Evolutionary conservation across 768 basidiomycete species (phyloP).

Genomic region (Auricularia cornea): DNA sequence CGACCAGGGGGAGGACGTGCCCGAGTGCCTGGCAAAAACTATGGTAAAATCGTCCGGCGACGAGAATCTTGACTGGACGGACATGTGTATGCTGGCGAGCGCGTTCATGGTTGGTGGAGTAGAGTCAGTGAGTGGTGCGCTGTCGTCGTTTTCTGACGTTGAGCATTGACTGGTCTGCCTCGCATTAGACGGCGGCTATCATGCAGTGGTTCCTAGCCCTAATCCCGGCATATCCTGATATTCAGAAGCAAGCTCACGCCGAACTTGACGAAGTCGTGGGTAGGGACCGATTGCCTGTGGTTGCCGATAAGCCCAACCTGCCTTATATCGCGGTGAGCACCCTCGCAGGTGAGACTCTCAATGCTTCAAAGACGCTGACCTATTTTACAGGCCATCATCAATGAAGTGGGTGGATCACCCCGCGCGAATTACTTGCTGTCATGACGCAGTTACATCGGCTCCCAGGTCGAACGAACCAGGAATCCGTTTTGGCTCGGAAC

Average conservation of each 20-base stretch:
- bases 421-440: too few relatives aligned
- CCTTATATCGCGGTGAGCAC: constrained; percentile 13
- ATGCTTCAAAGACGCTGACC: not conserved
- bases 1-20: constrained; percentile 29
- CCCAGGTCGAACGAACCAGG: constrained; percentile 16
- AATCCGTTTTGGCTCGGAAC: constrained; percentile 21
- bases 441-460: not conserved
- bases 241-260: constrained; percentile 7
- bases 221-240: constrained; percentile 6
- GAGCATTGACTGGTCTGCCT: not conserved
- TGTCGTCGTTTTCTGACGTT: not conserved
- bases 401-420: not conserved
- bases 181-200: constrained; percentile 22
- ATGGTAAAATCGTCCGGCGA: constrained; percentile 25
- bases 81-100: constrained; percentile 33
- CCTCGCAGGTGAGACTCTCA: not conserved
- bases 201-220: constrained; percentile 24
- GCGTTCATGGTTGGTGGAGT: constrained; percentile 40
- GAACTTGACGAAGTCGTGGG: constrained; percentile 9
- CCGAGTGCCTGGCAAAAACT: constrained; percentile 36
- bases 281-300: constrained; percentile 4
- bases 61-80: constrained; percentile 29
- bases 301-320: constrained; percentile 17
- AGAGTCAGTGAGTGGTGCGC: constrained; percentile 27
- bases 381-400: not conserved